These are phyloP conservation scores for Suillus hirtellus DNA, from an alignment of 768 basidiomycete genomes.

Conservation along the genomic window DNA sequence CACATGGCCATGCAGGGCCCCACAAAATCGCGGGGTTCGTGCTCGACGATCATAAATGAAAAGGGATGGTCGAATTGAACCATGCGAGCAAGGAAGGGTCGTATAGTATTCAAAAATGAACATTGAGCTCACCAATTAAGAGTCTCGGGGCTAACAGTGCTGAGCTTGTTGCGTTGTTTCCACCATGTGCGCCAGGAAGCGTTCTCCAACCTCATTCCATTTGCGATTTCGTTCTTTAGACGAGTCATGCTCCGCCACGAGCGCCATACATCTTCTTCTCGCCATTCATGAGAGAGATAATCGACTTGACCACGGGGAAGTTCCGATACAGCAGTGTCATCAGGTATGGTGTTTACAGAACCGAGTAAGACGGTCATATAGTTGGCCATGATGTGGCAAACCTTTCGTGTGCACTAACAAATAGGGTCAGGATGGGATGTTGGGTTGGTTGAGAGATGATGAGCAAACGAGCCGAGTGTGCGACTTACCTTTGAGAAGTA, in stretches of 20 bases:
- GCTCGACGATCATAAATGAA: slow-evolving; percentile 15
- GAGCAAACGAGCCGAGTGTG: background rate
- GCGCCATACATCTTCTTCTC: slow-evolving; percentile 97
- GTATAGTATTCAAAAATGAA: slow-evolving; percentile 9
- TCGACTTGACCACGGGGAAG: slow-evolving; percentile 93
- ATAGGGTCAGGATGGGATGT: background rate
- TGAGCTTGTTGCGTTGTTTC: slow-evolving; percentile 96
- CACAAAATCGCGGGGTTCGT: background rate
- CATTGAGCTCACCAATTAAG: slow-evolving; percentile 83
- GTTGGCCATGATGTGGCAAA: slow-evolving; percentile 48
- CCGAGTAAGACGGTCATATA: slow-evolving; percentile 71
- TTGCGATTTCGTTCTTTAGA: slow-evolving; percentile 97
- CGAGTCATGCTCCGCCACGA: slow-evolving; percentile 99
- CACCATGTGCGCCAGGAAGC: slow-evolving; percentile 99
- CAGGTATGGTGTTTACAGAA: slow-evolving; percentile 62
- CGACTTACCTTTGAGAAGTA: background rate
- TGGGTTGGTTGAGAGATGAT: slow-evolving; percentile 1
- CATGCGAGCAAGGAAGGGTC: slow-evolving; percentile 7
- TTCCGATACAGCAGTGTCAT: slow-evolving; percentile 81
- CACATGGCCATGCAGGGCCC: slow-evolving; percentile 9
- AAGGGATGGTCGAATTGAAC: background rate
- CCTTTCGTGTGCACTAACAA: background rate
- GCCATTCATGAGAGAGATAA: slow-evolving; percentile 97
- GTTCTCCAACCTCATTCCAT: slow-evolving; percentile 93
- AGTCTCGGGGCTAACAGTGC: slow-evolving; percentile 94